A percentile compares a stretch with the other conserved stretches of the same genome.
Conservation (phyloP, 352 stramenopile genomes). For the Lagenidium sp. region DNA sequence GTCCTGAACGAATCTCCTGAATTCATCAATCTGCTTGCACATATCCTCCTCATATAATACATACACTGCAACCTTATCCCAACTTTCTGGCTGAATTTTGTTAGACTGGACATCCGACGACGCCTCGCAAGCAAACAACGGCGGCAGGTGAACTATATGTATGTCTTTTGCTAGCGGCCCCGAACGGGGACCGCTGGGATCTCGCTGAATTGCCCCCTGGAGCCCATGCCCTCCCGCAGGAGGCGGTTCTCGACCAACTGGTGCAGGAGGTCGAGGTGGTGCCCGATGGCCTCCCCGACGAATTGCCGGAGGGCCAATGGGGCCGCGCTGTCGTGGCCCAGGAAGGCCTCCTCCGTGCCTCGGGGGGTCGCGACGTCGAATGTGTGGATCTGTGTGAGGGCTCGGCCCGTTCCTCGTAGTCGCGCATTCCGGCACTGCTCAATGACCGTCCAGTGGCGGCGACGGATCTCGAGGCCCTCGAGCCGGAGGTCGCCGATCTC, state of each 20-base stretch:
- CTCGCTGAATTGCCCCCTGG: too few species aligned
- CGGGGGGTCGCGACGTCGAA: slow-evolving; percentile 6
- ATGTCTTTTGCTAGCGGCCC: too few species aligned
- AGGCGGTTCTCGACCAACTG: slow-evolving; percentile 7
- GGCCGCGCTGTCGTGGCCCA: not conserved
- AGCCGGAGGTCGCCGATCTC: slow-evolving; percentile 28
- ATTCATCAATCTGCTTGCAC: too few species aligned
- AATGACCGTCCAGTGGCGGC: slow-evolving; percentile 23
- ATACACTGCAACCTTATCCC: too few species aligned
- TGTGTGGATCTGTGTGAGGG: slow-evolving; percentile 6
- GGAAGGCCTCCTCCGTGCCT: not conserved
- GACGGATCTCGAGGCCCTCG: slow-evolving; percentile 30
- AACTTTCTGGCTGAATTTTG: too few species aligned
- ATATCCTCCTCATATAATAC: too few species aligned
- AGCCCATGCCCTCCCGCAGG: not conserved
- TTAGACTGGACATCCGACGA: too few species aligned
- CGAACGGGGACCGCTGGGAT: too few species aligned
- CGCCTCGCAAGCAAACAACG: too few species aligned
- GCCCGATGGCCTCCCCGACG: slow-evolving; percentile 3
- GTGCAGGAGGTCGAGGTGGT: slow-evolving; percentile 7
- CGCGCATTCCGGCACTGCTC: slow-evolving; percentile 1
- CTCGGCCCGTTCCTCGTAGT: slow-evolving; percentile 1
- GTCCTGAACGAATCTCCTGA: too few species aligned
- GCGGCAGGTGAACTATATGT: too few species aligned
- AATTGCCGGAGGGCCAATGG: slow-evolving; percentile 3